A percentile compares a stretch with the other conserved stretches of the same genome.
Evolutionary conservation across 108 stramenopile species (phyloP).

Genomic region (Chaetoceros muelleri): DNA sequence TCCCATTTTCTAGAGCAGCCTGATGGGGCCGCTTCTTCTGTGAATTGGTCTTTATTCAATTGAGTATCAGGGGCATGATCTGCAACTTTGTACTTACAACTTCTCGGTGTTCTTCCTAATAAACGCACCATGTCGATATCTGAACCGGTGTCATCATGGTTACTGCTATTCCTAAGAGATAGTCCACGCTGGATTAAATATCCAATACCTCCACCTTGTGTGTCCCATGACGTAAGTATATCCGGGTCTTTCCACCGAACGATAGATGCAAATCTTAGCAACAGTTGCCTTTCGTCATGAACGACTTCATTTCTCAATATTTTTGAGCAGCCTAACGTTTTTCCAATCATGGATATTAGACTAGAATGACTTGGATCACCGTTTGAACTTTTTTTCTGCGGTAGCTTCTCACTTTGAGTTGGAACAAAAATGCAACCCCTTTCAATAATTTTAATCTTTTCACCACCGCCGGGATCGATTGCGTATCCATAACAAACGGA

Average conservation of each 20-base stretch:
- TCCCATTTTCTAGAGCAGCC: conserved; percentile 17
- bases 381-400: conserved; percentile 1
- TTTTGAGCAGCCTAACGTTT: conserved; percentile 35
- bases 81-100: conserved; percentile 15
- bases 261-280: conserved; percentile 53
- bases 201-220: conserved; percentile 71
- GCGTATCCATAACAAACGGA: conserved; percentile 57
- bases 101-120: conserved; percentile 58
- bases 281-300: conserved; percentile 41
- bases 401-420: conserved; percentile 26
- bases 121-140: conserved; percentile 67
- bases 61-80: conserved; percentile 68
- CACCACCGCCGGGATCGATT: conserved; percentile 79
- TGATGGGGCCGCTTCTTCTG: conserved; percentile 74
- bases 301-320: conserved; percentile 36
- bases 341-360: conserved; percentile 21
- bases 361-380: conserved; percentile 5
- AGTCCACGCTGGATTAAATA: conserved; percentile 70
- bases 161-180: conserved; percentile 24
- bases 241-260: conserved; percentile 74
- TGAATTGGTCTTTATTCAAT: conserved; percentile 76
- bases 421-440: conserved; percentile 54
- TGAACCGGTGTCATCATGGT: conserved; percentile 4
- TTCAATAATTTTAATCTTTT: conserved; percentile 54
- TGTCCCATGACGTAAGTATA: conserved; percentile 75